Evolutionary conservation across 2,329 filamentous ascomycete species (phyloP), one percentile per base, ranked within the genome.

Genomic region (Shiraia sp.): DNA sequence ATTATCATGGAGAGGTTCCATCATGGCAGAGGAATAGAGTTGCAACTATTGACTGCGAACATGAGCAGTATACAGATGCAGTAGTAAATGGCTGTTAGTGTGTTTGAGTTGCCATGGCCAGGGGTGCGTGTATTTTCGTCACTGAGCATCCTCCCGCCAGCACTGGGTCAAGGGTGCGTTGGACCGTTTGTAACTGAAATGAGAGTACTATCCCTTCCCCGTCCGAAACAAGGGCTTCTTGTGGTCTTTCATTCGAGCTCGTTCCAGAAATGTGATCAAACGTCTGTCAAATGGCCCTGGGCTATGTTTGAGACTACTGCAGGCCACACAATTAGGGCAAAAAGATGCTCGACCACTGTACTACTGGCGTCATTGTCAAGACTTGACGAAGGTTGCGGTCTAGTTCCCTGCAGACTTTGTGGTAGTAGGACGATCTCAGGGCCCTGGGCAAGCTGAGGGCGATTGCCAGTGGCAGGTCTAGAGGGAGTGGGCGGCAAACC

Each of bases 291-390:
- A 25, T 24, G 29, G 42, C 26, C 42, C 46, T 27, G 42, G 40
- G 28, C 33, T 22, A 28, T 37, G 51, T 55, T 59, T 57, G 44
- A 49, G 32, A 32, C 51, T 57, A 55, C 47, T 59, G 51, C 51
- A 57, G 44, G 53, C 43, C 45, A 46, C 45, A 14, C 14, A 43
- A 47, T 43, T 26, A 46, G 44, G 40, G 31, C 32, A 30, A 32
- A 28, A 42, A 33, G 15, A 35, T 36, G 15, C 32, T 38, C 37
- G 29, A 38, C 41, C 38, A 28, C 33, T 30, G 33, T 32, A 31
- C 34, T 35, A 41, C 39, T 33, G 45, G 37, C 37, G 44, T 50
- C 41, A 48, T 45, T 36, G 24, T 30, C 33, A 36, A 9, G 19
- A 16, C 37, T 34, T 32, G 28, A n/a, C n/a, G n/a, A n/a, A n/a